Conservation (phyloP, 179 eudicot species). For the Corrigiola litoralis region DNA sequence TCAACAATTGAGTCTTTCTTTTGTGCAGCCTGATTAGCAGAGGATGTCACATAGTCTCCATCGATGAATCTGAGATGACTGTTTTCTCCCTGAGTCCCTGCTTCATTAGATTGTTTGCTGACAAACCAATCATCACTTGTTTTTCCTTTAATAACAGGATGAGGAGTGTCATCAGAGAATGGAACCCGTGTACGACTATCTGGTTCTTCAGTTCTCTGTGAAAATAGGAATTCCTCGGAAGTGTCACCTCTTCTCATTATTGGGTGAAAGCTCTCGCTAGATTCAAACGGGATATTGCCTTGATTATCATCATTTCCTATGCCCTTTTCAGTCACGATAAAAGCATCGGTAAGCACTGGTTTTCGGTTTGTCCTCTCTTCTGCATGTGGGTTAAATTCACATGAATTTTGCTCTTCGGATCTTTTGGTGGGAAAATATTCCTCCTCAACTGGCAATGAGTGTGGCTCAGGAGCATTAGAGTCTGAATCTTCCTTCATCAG, state of each 20-base stretch:
- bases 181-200: constrained; percentile 24
- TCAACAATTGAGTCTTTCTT: constrained; percentile 44
- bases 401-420: constrained; percentile 28
- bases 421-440: constrained; percentile 19
- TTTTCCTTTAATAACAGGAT: constrained; percentile 32
- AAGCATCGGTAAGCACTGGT: constrained; percentile 44
- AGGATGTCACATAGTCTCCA: constrained; percentile 36
- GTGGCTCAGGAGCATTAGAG: constrained; percentile 22
- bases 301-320: constrained; percentile 23
- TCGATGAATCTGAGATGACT: constrained; percentile 29
- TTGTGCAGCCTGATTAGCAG: constrained; percentile 24
- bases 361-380: constrained; percentile 27
- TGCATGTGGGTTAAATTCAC: constrained; percentile 29
- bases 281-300: constrained; percentile 28
- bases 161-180: constrained; percentile 32
- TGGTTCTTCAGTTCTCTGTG: constrained; percentile 38
- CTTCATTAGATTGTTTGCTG: constrained; percentile 31
- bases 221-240: constrained; percentile 48
- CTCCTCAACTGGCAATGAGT: constrained; percentile 30
- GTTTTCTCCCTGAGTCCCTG: constrained; percentile 22
- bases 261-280: constrained; percentile 28
- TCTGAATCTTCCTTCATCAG: constrained; percentile 55
- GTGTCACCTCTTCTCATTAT: constrained; percentile 30
- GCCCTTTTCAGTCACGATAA: constrained; percentile 34
- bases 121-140: constrained; percentile 58